Evolutionary conservation across 2,329 filamentous ascomycete genomes (phyloP), one percentile per base, ranked within the genome.

Genomic region (Diaporthe aspalathi): DNA sequence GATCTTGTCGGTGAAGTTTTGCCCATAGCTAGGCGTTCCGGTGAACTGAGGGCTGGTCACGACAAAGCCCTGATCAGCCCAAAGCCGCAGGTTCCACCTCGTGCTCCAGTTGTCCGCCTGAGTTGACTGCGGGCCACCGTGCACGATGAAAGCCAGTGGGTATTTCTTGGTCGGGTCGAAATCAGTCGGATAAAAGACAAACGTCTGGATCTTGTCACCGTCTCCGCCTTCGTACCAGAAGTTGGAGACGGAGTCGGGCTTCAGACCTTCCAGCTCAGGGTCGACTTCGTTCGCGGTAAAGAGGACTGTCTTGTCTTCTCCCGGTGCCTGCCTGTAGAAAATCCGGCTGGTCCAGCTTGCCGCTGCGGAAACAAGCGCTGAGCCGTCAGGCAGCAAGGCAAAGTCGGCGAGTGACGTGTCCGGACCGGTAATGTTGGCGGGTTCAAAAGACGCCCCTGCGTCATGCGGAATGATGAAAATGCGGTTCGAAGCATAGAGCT

Each of bases 21-120:
- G 86, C 3, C 87, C 87, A 74, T 86, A 89, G 14, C 86, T 84
- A 7, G 84, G 86, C 70, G 84, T 86, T 17, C 86, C 87, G 2
- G 86, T 87, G 3, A 86, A 86, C 74, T 89, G 88, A 11, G 87
- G 87, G 8, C 84, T 82, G 54, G 88, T 81, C 5, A 88, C 87
- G 38, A 88, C 82, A 74, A 88, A 88, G 12, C 87, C 86, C 75
- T 89, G 87, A 73, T 88, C 86, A 8, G 87, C 87, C 77, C 87
- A 88, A 56, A 87, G 81, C 43, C 85, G 84, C 22, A 85, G 85
- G 75, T 88, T 87, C 86, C 86, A 87, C 7, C 86, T 80, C 5
- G 84, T 87, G 63, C 82, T 84, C 86, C 86, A 88, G 49, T 81
- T 81, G 74, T 87, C 85, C 72, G 81, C 84, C 80, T 85, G 86